These are phyloP conservation scores for Lepidium didymum DNA, from an alignment of 345 rosid genomes.

Conservation along the genomic window DNA sequence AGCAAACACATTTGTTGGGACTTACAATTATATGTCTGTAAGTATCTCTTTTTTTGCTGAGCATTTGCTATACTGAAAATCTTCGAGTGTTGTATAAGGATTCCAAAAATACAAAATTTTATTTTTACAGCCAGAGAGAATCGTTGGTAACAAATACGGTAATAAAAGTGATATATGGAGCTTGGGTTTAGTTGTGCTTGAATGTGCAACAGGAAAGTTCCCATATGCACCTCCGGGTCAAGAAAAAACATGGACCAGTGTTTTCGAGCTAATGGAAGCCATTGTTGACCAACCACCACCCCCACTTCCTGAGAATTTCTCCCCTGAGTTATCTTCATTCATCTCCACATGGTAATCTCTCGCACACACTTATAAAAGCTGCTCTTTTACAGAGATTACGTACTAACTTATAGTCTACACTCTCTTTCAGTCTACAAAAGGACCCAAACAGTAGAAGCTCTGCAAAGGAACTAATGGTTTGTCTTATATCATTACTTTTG, in stretches of 20 bases:
- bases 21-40: slow-evolving; percentile 88
- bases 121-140: slow-evolving; percentile 78
- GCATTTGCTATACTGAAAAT: neutral
- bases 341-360: slow-evolving; percentile 67
- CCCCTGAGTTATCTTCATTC: slow-evolving; percentile 69
- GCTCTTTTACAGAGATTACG: neutral
- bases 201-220: slow-evolving; percentile 79
- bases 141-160: slow-evolving; percentile 47
- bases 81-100: neutral
- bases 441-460: slow-evolving; percentile 55
- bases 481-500: neutral
- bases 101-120: neutral
- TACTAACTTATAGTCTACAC: neutral
- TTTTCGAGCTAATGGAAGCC: slow-evolving; percentile 85
- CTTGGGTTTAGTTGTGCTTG: slow-evolving; percentile 78
- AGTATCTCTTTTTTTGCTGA: slow-evolving; percentile 22
- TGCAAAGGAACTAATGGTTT: slow-evolving; percentile 47
- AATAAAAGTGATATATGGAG: slow-evolving; percentile 97
- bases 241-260: slow-evolving; percentile 60
- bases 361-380: neutral
- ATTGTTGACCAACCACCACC: slow-evolving; percentile 85
- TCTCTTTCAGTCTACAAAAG: slow-evolving; percentile 60
- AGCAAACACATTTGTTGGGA: slow-evolving; percentile 82
- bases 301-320: slow-evolving; percentile 54
- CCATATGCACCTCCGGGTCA: slow-evolving; percentile 69